A percentile compares a stretch with the other conserved stretches of the same genome.
Evolutionary conservation across 306 rosid genomes (phyloP).

Genomic region (Vigna radiata): DNA sequence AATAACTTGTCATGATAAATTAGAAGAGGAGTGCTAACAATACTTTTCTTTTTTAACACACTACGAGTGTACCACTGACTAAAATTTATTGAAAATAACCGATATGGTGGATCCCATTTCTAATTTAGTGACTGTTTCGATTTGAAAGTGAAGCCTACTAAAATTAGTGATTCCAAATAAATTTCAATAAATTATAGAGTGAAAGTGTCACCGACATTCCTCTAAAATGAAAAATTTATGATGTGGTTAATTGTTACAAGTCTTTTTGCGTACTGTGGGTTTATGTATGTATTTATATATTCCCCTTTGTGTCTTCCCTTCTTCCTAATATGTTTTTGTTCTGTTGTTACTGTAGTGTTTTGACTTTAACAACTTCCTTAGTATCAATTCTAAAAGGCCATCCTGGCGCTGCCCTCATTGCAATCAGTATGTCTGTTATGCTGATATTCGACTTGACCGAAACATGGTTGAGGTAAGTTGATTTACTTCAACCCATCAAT

Average conservation of each 20-base stretch:
- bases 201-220: not conserved
- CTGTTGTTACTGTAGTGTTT: slow-evolving; percentile 72
- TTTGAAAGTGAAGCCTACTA: no score
- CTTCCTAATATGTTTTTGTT: slow-evolving; percentile 33
- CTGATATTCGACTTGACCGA: slow-evolving; percentile 75
- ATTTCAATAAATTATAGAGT: not conserved
- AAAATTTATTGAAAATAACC: no score
- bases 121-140: no score
- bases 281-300: not conserved
- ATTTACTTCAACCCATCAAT: slow-evolving; percentile 41
- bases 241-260: slow-evolving; percentile 4
- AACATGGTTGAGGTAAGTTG: slow-evolving; percentile 87
- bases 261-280: not conserved
- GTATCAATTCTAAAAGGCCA: slow-evolving; percentile 83
- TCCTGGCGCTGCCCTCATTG: slow-evolving; percentile 99
- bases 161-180: no score
- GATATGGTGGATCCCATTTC: no score
- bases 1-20: slow-evolving; percentile 23
- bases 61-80: no score
- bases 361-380: slow-evolving; percentile 72
- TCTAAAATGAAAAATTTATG: not conserved
- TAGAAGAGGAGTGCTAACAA: no score
- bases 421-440: slow-evolving; percentile 75
- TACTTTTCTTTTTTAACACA: no score
- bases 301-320: slow-evolving; percentile 15